These are phyloP conservation scores for Nicotiana undulata DNA, from an alignment of 257 asterid species.

Conservation along the genomic window DNA sequence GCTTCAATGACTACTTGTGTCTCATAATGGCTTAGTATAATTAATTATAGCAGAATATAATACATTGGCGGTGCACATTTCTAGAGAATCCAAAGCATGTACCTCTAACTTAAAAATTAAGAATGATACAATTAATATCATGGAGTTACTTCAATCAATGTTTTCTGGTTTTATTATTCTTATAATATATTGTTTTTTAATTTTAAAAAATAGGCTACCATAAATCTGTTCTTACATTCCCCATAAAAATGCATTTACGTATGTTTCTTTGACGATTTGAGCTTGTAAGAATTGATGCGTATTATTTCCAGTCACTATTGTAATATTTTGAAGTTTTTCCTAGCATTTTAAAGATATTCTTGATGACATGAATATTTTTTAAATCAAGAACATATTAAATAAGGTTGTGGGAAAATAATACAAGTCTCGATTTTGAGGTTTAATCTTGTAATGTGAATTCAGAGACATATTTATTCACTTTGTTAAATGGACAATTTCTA, in stretches of 20 bases:
- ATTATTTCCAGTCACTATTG: background rate
- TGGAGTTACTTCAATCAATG: background rate
- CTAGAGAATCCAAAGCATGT: background rate
- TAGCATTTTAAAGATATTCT: too few relatives aligned
- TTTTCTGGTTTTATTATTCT: background rate
- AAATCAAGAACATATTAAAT: too few relatives aligned
- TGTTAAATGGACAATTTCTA: background rate
- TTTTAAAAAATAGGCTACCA: too few relatives aligned
- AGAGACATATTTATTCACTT: background rate
- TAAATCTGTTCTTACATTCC: background rate
- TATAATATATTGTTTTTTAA: background rate
- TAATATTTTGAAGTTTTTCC: background rate
- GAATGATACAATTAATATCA: background rate
- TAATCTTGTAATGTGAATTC: background rate
- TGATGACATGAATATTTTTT: too few relatives aligned
- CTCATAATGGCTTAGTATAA: background rate
- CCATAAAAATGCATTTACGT: background rate
- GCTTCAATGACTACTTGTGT: conserved; percentile 1
- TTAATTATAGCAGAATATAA: background rate
- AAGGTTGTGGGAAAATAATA: too few relatives aligned
- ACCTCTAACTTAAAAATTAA: background rate
- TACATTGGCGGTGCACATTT: background rate
- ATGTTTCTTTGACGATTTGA: background rate
- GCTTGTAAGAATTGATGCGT: background rate
- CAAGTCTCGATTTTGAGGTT: background rate